Evolutionary conservation across 371 early-diverging fungal species (phyloP).

Genomic region (Actinomucor elegans): DNA sequence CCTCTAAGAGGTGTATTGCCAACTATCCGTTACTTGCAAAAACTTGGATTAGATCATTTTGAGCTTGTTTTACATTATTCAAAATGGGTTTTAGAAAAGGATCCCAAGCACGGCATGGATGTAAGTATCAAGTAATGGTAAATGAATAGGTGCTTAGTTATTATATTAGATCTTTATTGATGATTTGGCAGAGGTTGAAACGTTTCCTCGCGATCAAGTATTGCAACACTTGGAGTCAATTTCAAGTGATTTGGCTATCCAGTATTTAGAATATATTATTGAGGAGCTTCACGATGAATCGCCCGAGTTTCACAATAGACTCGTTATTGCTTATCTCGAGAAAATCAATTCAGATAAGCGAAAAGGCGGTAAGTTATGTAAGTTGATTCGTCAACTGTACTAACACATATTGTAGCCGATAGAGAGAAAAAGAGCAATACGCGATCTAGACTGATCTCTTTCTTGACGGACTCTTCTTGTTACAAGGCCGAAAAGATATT

Average conservation of each 20-base stretch:
- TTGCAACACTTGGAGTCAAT: constrained; percentile 60
- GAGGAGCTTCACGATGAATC: constrained; percentile 65
- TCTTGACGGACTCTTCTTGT: constrained; percentile 65
- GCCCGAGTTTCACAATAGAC: constrained; percentile 78
- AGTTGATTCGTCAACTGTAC: not conserved
- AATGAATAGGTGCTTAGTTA: not conserved
- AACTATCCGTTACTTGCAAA: constrained; percentile 76
- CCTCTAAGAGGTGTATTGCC: constrained; percentile 64
- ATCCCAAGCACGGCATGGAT: constrained; percentile 73
- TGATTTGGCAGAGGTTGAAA: constrained; percentile 60
- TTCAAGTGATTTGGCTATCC: constrained; percentile 63
- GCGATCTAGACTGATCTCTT: constrained; percentile 51
- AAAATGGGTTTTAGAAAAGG: constrained; percentile 71
- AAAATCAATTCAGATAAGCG: constrained; percentile 32
- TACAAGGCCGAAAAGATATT: constrained; percentile 82
- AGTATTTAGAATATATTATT: constrained; percentile 81
- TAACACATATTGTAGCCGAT: constrained; percentile 10
- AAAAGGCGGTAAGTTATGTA: not conserved
- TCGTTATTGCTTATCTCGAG: constrained; percentile 72
- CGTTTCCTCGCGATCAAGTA: constrained; percentile 54
- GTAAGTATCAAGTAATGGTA: constrained; percentile 45
- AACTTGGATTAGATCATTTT: constrained; percentile 71
- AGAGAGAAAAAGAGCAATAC: constrained; percentile 19
- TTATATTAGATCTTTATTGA: constrained; percentile 76
- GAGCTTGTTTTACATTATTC: constrained; percentile 82